Conservation (phyloP, 2,329 filamentous ascomycete species). For the Annulohypoxylon truncatum region DNA sequence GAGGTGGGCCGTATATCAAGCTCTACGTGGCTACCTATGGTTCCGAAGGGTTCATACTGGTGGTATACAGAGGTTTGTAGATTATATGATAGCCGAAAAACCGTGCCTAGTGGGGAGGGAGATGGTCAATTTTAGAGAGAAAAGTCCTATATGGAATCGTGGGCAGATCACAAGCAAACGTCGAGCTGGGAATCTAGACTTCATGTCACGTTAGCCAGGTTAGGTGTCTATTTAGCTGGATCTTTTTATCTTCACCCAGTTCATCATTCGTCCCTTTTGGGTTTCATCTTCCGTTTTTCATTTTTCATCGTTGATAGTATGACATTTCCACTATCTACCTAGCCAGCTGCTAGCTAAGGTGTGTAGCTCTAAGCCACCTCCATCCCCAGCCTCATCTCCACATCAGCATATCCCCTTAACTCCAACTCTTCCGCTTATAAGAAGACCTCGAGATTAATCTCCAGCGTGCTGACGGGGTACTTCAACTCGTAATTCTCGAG, state of each 20-base stretch:
- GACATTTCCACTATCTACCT: not conserved
- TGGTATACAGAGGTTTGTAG: too few species aligned
- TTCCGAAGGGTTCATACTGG: too few species aligned
- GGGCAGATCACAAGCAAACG: not conserved
- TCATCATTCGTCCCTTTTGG: not conserved
- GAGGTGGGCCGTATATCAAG: too few species aligned
- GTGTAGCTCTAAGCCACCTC: conserved; percentile 15
- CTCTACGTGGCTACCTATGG: too few species aligned
- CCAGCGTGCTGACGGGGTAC: conserved; percentile 91
- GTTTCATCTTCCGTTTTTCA: not conserved
- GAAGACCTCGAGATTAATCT: conserved; percentile 95
- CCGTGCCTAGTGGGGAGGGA: too few species aligned
- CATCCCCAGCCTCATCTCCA: not conserved
- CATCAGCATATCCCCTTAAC: not conserved
- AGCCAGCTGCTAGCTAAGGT: not conserved
- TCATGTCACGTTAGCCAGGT: not conserved
- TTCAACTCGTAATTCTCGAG: conserved; percentile 73
- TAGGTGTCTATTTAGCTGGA: conserved; percentile 14
- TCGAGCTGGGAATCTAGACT: too few species aligned
- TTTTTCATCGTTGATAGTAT: not conserved
- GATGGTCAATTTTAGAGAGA: too few species aligned
- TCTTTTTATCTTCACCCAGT: not conserved
- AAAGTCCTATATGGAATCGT: not conserved
- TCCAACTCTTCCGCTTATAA: conserved; percentile 62
- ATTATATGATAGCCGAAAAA: too few species aligned